Conservation (phyloP, 495 filamentous ascomycete species). For the Hamigera avellanea region DNA sequence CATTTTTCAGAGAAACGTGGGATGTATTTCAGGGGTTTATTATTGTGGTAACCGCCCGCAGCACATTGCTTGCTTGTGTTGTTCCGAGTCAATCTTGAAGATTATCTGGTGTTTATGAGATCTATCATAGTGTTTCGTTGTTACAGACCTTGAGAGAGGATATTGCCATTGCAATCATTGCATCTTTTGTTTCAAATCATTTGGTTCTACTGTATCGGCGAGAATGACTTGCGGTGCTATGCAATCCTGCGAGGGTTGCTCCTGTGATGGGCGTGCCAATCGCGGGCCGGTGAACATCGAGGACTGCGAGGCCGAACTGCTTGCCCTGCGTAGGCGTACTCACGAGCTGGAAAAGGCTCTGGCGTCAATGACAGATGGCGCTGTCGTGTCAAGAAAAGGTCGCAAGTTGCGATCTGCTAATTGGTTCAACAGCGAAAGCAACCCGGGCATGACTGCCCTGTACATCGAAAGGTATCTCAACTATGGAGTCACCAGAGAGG, state of each 20-base stretch:
- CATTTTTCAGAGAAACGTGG: too few species aligned
- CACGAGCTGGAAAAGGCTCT: constrained; percentile 24
- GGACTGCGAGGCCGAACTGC: constrained; percentile 27
- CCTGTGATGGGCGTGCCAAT: constrained; percentile 13
- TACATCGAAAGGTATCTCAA: constrained; percentile 47
- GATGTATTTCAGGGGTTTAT: too few species aligned
- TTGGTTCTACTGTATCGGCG: too few species aligned
- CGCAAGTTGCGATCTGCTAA: constrained; percentile 32
- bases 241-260: constrained; percentile 27
- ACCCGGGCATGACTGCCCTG: constrained; percentile 39
- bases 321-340: constrained; percentile 23
- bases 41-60: too few species aligned
- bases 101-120: too few species aligned
- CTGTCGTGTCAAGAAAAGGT: constrained; percentile 5
- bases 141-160: too few species aligned
- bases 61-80: too few species aligned
- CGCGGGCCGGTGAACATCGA: constrained; percentile 18
- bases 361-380: constrained; percentile 11
- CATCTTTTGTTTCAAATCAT: too few species aligned
- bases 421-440: constrained; percentile 35
- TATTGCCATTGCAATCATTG: too few species aligned
- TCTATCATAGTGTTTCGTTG: too few species aligned
- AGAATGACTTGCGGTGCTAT: constrained; percentile 23
- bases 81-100: too few species aligned
- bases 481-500: constrained; percentile 41